Evolutionary conservation across 2,329 filamentous ascomycete species (phyloP), one percentile per base, ranked within the genome.

Genomic region (Trichothecium roseum): DNA sequence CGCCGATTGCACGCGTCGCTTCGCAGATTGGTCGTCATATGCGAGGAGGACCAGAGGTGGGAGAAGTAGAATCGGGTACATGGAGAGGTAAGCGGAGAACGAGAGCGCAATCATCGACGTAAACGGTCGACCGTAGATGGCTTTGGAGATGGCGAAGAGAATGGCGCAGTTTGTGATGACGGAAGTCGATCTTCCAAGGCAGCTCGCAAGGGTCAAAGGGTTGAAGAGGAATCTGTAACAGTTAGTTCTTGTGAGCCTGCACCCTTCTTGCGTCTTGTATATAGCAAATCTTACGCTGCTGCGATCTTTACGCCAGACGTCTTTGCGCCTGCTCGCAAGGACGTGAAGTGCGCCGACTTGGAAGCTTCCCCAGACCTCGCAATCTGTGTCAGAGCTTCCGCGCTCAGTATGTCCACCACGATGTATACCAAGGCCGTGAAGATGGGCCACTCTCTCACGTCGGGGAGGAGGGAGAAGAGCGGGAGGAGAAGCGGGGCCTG

Each of bases 91-190:
- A 12, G 85, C 78, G 14, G 89, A 88, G 49, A 94, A 79, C 24
- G 87, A 81, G 31, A 96, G 64, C 32, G 88, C 82, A 20, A 96
- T 72, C 65, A 94, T 82, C 37, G 87, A 78, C 41, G 81, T 84
- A 46, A 86, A 64, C 18, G 72, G 74, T 34, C 76, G 77, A 37
- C 86, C 87, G 18, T 71, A 63, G 32, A 88, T 78, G 30, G 89
- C 89, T 55, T 83, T 85, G 13, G 84, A 74, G 36, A 94, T 74
- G 42, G 89, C 84, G 44, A 84, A 77, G 20, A 96, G 74, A 46
- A 94, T 84, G 47, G 87, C 87, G 53, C 84, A 83, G 38, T 84
- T 91, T 1, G 87, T 88, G 54, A 98, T 89, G 39, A 89, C 78
- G 42, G 78, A 84, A 0, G 89, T 95, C 1, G 91, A 84, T 28